Percentiles rank a stretch among this genome's conserved stretches.
Evolutionary conservation across 805 yeast genomes (phyloP).

Genomic region (Metschnikowia lochheadii): DNA sequence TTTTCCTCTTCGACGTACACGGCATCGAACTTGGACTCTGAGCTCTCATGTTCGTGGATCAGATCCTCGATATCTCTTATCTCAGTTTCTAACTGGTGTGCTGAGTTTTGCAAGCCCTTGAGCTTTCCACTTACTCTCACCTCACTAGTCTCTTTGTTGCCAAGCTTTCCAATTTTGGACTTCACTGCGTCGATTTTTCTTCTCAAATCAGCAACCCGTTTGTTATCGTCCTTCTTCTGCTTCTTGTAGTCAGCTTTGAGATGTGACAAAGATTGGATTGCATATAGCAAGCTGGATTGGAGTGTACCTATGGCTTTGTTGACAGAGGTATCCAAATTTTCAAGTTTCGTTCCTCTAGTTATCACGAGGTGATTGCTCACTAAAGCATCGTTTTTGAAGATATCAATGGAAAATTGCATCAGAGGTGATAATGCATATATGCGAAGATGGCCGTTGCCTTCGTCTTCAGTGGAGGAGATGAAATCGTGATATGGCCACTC

Average conservation of each 20-base stretch:
- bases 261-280: constrained; percentile 24
- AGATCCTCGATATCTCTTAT: constrained; percentile 22
- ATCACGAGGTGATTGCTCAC: constrained; percentile 27
- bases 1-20: constrained; percentile 20
- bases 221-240: constrained; percentile 37
- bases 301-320: constrained; percentile 29
- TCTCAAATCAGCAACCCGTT: constrained; percentile 28
- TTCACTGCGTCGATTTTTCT: constrained; percentile 31
- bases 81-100: constrained; percentile 36
- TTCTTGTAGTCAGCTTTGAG: constrained; percentile 26
- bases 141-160: constrained; percentile 24
- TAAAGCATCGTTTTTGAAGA: constrained; percentile 16
- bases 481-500: constrained; percentile 29
- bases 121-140: constrained; percentile 33
- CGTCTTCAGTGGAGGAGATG: constrained; percentile 1
- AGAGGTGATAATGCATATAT: constrained; percentile 36
- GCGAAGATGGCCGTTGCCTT: constrained; percentile 16
- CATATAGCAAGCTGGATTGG: constrained; percentile 30
- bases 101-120: constrained; percentile 38
- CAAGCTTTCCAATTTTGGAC: constrained; percentile 29
- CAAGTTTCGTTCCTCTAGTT: constrained; percentile 18
- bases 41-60: constrained; percentile 13
- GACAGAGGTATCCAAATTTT: constrained; percentile 5
- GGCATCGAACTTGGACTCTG: constrained; percentile 14
- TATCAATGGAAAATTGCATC: constrained; percentile 34